Conservation (phyloP, 1,284 basidiomycete genomes). For the Sporisorium graminicola region DNA sequence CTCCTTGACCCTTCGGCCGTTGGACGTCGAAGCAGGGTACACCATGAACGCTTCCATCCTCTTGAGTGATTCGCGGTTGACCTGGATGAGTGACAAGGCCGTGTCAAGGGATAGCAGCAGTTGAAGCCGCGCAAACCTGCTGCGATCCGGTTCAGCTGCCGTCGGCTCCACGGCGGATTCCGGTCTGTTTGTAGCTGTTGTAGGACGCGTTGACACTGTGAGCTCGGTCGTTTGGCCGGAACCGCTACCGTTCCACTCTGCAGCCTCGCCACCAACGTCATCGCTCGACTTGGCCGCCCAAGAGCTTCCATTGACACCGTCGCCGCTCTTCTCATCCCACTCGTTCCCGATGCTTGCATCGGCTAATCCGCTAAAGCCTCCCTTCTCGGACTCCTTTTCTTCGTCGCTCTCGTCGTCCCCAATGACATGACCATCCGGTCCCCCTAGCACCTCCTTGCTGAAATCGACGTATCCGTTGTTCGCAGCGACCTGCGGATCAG, state of each 20-base stretch:
- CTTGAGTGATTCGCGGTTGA: constrained; percentile 88
- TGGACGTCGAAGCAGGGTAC: constrained; percentile 75
- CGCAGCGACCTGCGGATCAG: constrained; percentile 2
- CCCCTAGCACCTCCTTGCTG: constrained; percentile 46
- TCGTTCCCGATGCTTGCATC: constrained; percentile 18
- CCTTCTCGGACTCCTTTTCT: constrained; percentile 25
- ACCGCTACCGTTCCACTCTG: not conserved
- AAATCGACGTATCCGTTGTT: constrained; percentile 59
- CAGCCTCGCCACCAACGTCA: constrained; percentile 9
- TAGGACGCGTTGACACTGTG: not conserved
- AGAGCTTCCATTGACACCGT: constrained; percentile 11
- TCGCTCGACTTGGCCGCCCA: constrained; percentile 10
- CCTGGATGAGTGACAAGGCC: constrained; percentile 90
- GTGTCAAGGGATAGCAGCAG: constrained; percentile 89
- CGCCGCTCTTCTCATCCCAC: constrained; percentile 37
- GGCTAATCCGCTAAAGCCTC: constrained; percentile 8
- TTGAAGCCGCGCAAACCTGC: constrained; percentile 59
- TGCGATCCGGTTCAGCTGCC: constrained; percentile 9
- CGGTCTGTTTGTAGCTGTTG: not conserved
- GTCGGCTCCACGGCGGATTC: not conserved
- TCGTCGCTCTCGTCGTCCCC: constrained; percentile 48
- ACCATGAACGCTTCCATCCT: constrained; percentile 88
- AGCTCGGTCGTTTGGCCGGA: not conserved
- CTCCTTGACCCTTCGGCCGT: constrained; percentile 75
- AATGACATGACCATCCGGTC: constrained; percentile 34